Percentiles rank a stretch among this genome's conserved stretches.
phyloP scores from a whole-genome alignment of 192 early-diverging fungal species.

The Dispira parvispora region DNA sequence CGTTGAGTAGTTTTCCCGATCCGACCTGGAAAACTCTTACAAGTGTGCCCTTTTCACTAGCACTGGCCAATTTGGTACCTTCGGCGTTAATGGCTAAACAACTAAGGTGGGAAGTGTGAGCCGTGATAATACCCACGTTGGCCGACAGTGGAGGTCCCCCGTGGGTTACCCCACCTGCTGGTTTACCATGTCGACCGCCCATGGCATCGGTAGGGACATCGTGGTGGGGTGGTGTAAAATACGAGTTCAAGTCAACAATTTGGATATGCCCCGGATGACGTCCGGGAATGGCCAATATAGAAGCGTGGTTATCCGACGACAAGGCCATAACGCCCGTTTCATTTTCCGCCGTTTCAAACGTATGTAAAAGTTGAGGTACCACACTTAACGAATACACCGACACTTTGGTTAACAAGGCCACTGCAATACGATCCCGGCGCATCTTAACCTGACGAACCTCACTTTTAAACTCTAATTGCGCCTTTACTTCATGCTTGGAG shows the following conservation, averaged over 20 bases:
- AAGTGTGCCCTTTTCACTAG: slow-evolving; percentile 80
- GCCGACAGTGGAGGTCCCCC: slow-evolving; percentile 21
- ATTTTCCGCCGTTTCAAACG: slow-evolving; percentile 67
- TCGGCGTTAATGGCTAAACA: slow-evolving; percentile 59
- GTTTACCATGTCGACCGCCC: background rate
- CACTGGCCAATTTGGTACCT: slow-evolving; percentile 66
- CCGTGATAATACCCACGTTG: slow-evolving; percentile 64
- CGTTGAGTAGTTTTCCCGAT: slow-evolving; percentile 55
- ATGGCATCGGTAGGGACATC: background rate
- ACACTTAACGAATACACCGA: slow-evolving; percentile 60
- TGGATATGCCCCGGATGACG: slow-evolving; percentile 71
- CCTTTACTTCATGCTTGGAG: slow-evolving; percentile 43
- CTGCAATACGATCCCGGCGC: slow-evolving; percentile 59
- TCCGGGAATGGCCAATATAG: slow-evolving; percentile 71
- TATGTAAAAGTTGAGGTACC: slow-evolving; percentile 52
- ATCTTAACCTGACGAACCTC: slow-evolving; percentile 68
- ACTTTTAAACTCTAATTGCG: slow-evolving; percentile 61
- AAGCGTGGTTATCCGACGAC: slow-evolving; percentile 41
- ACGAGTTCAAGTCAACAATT: slow-evolving; percentile 57
- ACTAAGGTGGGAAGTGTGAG: slow-evolving; percentile 61
- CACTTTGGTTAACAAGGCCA: slow-evolving; percentile 59
- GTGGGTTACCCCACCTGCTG: background rate
- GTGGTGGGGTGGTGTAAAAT: slow-evolving; percentile 15
- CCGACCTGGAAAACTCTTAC: slow-evolving; percentile 73
- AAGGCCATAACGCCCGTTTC: slow-evolving; percentile 57